Evolutionary conservation across 352 stramenopile species (phyloP), one percentile per base, ranked within the genome.

Genomic region (Pilasporangium apinafurcum): DNA sequence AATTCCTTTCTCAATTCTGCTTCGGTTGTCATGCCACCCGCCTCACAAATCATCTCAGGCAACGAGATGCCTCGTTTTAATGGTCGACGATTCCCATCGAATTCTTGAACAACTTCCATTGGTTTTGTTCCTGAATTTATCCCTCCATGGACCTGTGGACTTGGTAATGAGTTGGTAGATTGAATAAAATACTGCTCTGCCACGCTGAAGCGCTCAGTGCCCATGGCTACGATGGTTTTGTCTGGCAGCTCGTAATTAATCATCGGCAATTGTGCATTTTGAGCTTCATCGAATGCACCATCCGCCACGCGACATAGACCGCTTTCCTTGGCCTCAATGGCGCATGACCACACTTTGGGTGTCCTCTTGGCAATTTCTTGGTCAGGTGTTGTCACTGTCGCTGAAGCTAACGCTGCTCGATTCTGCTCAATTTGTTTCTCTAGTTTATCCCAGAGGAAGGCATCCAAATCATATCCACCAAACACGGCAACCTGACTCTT

Each of bases 161-260:
- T 5, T 37, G 8, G 27, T 48, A 5, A 36, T 48, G 34, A 25
- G 40, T 25, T 55, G 1, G 48, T 24, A 13, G 36, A 28, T 16
- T 50, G 36, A 30, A 60, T 37, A 28, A 97, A 97, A 50, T 95
- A 88, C 46, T 95, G 76, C 50, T 97, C 89, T 0, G 86, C 76
- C 4, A 90, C 82, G 38, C 83, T 87, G 54, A 97, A 96, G 16
- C 81, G 62, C 59, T 96, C 87, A 0, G 81, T 79, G 18, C 85
- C 83, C 32, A 97, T 44, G 13, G 83, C 54, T 14, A 97, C 51
- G n/a, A 88, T 47, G 1, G 74, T 92, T 49, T 88, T 88, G 50
- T 92, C 80, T 1, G 80, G 79, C 35, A 92, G 53, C 42, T 92
- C 80, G 53, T 88, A 92, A 34, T 70, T 74, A 37, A 92, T 90